phyloP scores from a whole-genome alignment of 2,329 filamentous ascomycete species.

The Furcasterigmium furcatum region DNA sequence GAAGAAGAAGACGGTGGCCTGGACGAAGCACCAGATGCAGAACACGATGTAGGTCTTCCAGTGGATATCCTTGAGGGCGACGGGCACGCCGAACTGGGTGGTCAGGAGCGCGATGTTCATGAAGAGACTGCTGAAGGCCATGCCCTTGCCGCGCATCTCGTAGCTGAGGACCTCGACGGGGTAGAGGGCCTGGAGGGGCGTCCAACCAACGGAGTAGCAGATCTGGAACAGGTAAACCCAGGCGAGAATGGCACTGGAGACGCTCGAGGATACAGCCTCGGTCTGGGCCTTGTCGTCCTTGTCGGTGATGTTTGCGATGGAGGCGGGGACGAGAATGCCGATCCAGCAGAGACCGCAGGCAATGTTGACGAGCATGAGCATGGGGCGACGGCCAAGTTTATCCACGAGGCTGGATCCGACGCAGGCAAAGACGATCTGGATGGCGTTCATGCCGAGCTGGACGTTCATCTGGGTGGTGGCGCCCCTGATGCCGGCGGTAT shows the following conservation, averaged over 20 bases:
- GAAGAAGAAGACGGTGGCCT: conserved; percentile 40
- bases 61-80: conserved; percentile 44
- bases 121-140: conserved; percentile 36
- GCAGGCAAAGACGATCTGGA: conserved; percentile 44
- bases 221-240: conserved; percentile 49
- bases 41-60: conserved; percentile 55
- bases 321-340: conserved; percentile 41
- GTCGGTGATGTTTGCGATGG: conserved; percentile 27
- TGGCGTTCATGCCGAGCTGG: conserved; percentile 42
- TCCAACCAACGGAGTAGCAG: conserved; percentile 42
- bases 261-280: conserved; percentile 32
- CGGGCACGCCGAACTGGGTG: conserved; percentile 42
- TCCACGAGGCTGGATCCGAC: conserved; percentile 46
- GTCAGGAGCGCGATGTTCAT: conserved; percentile 38
- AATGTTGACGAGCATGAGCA: conserved; percentile 42
- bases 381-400: conserved; percentile 44
- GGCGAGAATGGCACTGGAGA: conserved; percentile 42
- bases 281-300: conserved; percentile 21
- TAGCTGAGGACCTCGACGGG: conserved; percentile 51
- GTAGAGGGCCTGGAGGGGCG: conserved; percentile 38
- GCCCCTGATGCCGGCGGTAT: conserved; percentile 43
- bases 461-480: conserved; percentile 38
- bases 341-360: conserved; percentile 42
- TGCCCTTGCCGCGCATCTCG: conserved; percentile 53
- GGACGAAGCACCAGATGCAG: conserved; percentile 37